Percentiles rank a stretch among this genome's conserved stretches.
Conservation (phyloP, 345 rosid genomes). For the Reutealis trisperma region DNA sequence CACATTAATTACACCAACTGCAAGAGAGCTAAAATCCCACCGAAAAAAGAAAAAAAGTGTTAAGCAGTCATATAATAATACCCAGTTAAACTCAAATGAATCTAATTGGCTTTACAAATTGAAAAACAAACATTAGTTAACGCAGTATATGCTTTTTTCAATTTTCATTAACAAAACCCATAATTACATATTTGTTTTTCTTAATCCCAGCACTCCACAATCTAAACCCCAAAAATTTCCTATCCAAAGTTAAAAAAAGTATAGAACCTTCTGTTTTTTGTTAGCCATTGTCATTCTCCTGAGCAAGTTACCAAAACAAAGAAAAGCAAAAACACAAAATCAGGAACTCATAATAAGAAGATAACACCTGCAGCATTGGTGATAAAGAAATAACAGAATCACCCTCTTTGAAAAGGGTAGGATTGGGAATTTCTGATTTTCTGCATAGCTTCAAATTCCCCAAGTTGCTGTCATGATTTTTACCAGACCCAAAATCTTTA, state of each 20-base stretch:
- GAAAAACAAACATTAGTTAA: not conserved
- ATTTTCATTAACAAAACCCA: slow-evolving; percentile 7
- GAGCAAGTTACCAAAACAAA: slow-evolving; percentile 18
- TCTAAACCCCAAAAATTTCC: not conserved
- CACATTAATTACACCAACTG: too few relatives aligned
- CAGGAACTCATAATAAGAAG: slow-evolving; percentile 14
- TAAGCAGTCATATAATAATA: too few relatives aligned
- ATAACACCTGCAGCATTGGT: slow-evolving; percentile 10
- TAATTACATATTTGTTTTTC: slow-evolving; percentile 16
- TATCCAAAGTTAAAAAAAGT: slow-evolving; percentile 14
- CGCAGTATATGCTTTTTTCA: slow-evolving; percentile 1
- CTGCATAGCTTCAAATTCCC: slow-evolving; percentile 34
- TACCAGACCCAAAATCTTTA: slow-evolving; percentile 11
- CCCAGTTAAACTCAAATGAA: not conserved
- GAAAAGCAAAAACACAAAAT: slow-evolving; percentile 18
- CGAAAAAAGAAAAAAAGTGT: not conserved
- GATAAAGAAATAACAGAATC: slow-evolving; percentile 13
- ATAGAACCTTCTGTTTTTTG: slow-evolving; percentile 15
- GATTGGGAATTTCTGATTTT: slow-evolving; percentile 26
- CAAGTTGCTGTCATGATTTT: slow-evolving; percentile 13
- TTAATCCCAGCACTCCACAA: not conserved
- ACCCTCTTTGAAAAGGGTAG: slow-evolving; percentile 21
- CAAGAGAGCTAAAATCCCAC: too few relatives aligned
- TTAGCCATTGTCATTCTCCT: not conserved
- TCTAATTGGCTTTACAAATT: not conserved